Evolutionary conservation across 2,329 filamentous ascomycete species (phyloP).

Genomic region (Aspergillus latus): DNA sequence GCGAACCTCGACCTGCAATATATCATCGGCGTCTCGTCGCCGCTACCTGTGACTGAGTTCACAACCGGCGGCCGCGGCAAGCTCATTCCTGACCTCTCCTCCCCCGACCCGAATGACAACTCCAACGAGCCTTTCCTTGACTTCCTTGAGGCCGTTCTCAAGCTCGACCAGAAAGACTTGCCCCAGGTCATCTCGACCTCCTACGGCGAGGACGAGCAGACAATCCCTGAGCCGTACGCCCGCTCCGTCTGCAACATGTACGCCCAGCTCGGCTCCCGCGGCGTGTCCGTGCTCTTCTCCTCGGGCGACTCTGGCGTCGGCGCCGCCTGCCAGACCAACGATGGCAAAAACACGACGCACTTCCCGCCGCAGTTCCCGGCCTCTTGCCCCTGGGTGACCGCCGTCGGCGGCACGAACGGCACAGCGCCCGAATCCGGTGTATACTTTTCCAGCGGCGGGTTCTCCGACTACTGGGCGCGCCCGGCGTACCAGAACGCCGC

Average conservation of each 20-base stretch:
- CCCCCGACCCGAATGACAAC: constrained; percentile 43
- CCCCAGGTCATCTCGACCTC: constrained; percentile 44
- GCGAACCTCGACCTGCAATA: constrained; percentile 55
- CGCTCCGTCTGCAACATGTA: constrained; percentile 44
- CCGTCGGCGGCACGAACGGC: constrained; percentile 43
- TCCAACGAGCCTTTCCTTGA: constrained; percentile 49
- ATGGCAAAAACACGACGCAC: constrained; percentile 37
- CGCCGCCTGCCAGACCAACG: constrained; percentile 34
- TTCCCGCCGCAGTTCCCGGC: constrained; percentile 47
- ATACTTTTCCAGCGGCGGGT: constrained; percentile 45
- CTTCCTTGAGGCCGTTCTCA: constrained; percentile 36
- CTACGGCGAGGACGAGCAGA: constrained; percentile 45
- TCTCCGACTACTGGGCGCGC: constrained; percentile 39
- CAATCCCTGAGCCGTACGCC: constrained; percentile 39
- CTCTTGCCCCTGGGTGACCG: constrained; percentile 41
- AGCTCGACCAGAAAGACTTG: constrained; percentile 28
- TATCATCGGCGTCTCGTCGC: constrained; percentile 46
- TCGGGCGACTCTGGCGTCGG: constrained; percentile 52
- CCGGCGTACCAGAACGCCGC: constrained; percentile 37
- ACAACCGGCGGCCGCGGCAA: constrained; percentile 49
- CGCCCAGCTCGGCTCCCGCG: constrained; percentile 53
- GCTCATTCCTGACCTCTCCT: constrained; percentile 50
- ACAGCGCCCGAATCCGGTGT: constrained; percentile 41
- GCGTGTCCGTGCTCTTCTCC: constrained; percentile 50
- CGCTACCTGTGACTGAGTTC: constrained; percentile 48